Evolutionary conservation across 2,329 filamentous ascomycete genomes (phyloP).

Genomic region (Penicillium sp.): DNA sequence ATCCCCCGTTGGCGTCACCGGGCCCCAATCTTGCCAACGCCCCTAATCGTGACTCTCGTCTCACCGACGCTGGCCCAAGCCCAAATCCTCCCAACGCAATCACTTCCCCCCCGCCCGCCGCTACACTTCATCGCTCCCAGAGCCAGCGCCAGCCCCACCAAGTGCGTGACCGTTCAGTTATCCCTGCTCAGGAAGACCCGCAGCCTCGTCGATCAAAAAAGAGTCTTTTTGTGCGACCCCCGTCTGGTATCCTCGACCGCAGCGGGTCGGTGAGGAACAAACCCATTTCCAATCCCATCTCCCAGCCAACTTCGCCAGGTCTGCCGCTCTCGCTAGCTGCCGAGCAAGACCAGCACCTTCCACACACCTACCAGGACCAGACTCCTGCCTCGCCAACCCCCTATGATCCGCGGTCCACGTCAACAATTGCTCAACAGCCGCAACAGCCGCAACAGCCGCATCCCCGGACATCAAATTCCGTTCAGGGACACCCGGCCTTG

Average conservation of each 20-base stretch:
- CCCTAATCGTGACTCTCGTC: constrained; percentile 2
- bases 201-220: constrained; percentile 22
- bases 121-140: constrained; percentile 20
- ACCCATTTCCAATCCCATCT: constrained; percentile 16
- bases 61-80: constrained; percentile 10
- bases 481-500: constrained; percentile 1
- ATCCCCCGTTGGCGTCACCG: constrained; percentile 16
- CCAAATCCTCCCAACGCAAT: neutral
- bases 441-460: constrained; percentile 15
- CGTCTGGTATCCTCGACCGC: constrained; percentile 26
- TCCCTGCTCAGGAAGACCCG: constrained; percentile 23
- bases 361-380: constrained; percentile 8
- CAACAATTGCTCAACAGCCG: constrained; percentile 13
- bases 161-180: constrained; percentile 15
- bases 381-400: constrained; percentile 6
- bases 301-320: constrained; percentile 20
- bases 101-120: neutral
- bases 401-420: constrained; percentile 11
- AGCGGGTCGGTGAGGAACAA: constrained; percentile 25
- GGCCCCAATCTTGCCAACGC: constrained; percentile 7
- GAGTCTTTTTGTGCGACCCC: constrained; percentile 20
- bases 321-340: constrained; percentile 7
- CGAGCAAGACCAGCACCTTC: constrained; percentile 11
- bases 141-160: constrained; percentile 24
- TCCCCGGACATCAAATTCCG: constrained; percentile 6